Evolutionary conservation across 805 yeast genomes (phyloP).

Genomic region (Kluyveromyces starmeri): DNA sequence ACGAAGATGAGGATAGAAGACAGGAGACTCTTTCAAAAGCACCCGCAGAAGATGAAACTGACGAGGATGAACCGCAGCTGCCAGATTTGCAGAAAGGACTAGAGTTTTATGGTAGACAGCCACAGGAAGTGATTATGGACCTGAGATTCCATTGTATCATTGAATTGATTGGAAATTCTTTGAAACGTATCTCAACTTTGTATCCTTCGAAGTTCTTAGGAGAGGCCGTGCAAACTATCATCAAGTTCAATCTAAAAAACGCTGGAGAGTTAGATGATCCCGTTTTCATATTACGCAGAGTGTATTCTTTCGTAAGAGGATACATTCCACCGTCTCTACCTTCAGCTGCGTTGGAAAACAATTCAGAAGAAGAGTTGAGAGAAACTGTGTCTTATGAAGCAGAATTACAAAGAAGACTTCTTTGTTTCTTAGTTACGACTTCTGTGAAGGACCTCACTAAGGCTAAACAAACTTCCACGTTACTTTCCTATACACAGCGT

Average conservation of each 20-base stretch:
- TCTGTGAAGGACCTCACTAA: conserved; percentile 35
- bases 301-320: conserved; percentile 55
- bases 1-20: conserved; percentile 6
- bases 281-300: conserved; percentile 47
- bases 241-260: conserved; percentile 42
- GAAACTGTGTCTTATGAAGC: conserved; percentile 47
- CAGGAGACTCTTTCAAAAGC: conserved; percentile 3
- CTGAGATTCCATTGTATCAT: conserved; percentile 56
- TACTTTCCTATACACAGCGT: conserved; percentile 9
- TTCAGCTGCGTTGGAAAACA: conserved; percentile 20
- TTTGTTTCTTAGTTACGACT: conserved; percentile 55
- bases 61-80: conserved; percentile 9
- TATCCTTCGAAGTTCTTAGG: conserved; percentile 76
- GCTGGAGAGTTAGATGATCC: conserved; percentile 27
- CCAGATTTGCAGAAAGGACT: conserved; percentile 8
- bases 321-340: conserved; percentile 42
- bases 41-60: neutral
- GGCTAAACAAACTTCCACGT: conserved; percentile 11
- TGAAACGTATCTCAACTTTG: conserved; percentile 54
- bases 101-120: conserved; percentile 18
- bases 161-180: conserved; percentile 52
- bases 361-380: conserved; percentile 31
- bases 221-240: conserved; percentile 52
- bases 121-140: conserved; percentile 33
- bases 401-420: conserved; percentile 52